A percentile compares a stretch with the other conserved stretches of the same genome.
Conservation (phyloP, 805 yeast species). For the Metschnikowia drakensbergensis region DNA sequence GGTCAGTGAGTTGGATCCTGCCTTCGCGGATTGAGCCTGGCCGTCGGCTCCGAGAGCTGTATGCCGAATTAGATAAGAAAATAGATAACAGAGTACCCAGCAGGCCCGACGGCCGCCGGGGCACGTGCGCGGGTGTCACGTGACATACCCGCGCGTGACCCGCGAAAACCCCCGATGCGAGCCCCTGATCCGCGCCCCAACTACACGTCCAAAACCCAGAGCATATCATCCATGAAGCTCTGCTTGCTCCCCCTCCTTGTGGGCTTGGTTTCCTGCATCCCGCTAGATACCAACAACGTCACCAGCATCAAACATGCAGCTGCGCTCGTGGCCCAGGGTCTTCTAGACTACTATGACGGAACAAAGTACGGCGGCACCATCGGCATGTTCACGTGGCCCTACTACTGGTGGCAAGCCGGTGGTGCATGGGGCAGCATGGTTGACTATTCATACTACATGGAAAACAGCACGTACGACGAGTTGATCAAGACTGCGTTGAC, state of each 20-base stretch:
- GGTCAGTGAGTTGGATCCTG: constrained; percentile 22
- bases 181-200: too few species aligned
- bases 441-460: constrained; percentile 70
- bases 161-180: not conserved
- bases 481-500: constrained; percentile 57
- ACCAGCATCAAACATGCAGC: constrained; percentile 54
- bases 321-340: constrained; percentile 59
- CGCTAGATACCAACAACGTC: constrained; percentile 36
- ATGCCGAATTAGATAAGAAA: not conserved
- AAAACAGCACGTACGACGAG: constrained; percentile 63
- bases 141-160: not conserved
- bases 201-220: too few species aligned
- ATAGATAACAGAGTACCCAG: not conserved
- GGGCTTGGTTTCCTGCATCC: constrained; percentile 20
- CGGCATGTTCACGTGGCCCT: constrained; percentile 86
- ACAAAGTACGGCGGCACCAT: constrained; percentile 64
- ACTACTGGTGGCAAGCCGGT: constrained; percentile 99
- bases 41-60: too few species aligned
- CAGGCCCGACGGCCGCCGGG: not conserved
- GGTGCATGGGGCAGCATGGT: constrained; percentile 88
- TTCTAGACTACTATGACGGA: constrained; percentile 80
- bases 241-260: constrained; percentile 9
- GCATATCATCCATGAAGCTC: not conserved
- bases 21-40: constrained; percentile 17
- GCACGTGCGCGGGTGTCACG: not conserved